phyloP scores from a whole-genome alignment of 164 flowering plant genomes.

The Stephania japonica region DNA sequence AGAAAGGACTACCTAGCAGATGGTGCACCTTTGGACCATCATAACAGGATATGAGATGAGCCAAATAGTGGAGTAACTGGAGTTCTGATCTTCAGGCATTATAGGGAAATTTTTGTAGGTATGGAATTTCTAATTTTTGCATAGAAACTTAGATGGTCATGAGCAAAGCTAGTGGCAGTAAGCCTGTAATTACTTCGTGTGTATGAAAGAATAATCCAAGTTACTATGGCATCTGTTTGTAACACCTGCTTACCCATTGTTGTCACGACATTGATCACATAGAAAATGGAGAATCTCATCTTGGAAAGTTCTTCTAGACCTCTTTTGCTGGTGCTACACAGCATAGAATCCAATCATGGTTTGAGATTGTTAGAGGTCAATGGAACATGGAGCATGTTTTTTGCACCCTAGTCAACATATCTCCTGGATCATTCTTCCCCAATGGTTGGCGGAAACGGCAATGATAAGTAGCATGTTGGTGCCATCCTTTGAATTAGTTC shows the following conservation, averaged over 20 bases:
- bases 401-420: not conserved
- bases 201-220: not conserved
- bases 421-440: not conserved
- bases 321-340: not conserved
- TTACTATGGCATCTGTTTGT: not conserved
- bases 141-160: not conserved
- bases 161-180: not conserved
- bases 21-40: not conserved
- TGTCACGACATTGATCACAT: not conserved
- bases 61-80: not conserved
- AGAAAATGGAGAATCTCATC: not conserved
- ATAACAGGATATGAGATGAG: not conserved
- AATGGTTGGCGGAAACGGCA: no score
- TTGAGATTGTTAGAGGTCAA: not conserved
- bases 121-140: not conserved
- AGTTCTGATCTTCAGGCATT: not conserved
- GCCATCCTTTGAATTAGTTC: no score
- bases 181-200: not conserved
- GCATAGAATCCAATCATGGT: not conserved
- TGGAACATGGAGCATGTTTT: not conserved
- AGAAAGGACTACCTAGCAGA: not conserved
- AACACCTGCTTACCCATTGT: not conserved
- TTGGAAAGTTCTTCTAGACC: not conserved
- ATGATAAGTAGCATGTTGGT: not conserved
- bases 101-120: not conserved